These are phyloP conservation scores for Candida broadrunensis DNA, from an alignment of 805 yeast species.

Conservation along the genomic window DNA sequence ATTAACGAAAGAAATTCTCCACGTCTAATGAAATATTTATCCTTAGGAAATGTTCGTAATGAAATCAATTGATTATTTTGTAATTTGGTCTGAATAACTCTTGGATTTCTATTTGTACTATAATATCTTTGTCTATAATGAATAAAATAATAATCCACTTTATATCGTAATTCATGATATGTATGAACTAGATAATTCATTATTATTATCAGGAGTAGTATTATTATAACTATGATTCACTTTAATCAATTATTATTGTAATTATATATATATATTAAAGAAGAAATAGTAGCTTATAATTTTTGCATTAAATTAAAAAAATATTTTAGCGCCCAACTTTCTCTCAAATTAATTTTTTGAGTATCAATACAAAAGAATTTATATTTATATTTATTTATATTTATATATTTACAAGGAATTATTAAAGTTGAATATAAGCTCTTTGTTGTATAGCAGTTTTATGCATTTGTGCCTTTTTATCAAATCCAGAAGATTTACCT, in stretches of 20 bases:
- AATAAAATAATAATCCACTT: slow-evolving; percentile 28
- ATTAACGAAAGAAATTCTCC: slow-evolving; percentile 26
- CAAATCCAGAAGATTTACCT: slow-evolving; percentile 82
- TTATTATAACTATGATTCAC: no score
- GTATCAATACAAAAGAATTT: neutral
- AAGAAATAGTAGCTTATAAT: no score
- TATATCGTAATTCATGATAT: slow-evolving; percentile 27
- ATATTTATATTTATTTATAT: neutral
- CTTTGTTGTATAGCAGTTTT: slow-evolving; percentile 85
- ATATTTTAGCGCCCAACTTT: neutral
- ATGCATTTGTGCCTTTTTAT: slow-evolving; percentile 79
- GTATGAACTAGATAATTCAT: slow-evolving; percentile 2
- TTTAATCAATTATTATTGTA: no score
- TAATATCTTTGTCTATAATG: slow-evolving; percentile 37
- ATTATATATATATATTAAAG: no score
- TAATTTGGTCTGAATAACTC: slow-evolving; percentile 35
- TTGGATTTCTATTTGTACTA: slow-evolving; percentile 32
- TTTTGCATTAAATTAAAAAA: no score
- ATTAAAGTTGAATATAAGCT: slow-evolving; percentile 57
- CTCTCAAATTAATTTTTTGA: no score
- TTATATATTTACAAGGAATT: neutral
- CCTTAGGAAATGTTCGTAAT: slow-evolving; percentile 35
- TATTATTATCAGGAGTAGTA: no score
- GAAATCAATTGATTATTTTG: slow-evolving; percentile 31
- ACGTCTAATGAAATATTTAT: slow-evolving; percentile 23